Conservation (phyloP, 495 filamentous ascomycete species). For the Aspergillus sclerotioniger region DNA sequence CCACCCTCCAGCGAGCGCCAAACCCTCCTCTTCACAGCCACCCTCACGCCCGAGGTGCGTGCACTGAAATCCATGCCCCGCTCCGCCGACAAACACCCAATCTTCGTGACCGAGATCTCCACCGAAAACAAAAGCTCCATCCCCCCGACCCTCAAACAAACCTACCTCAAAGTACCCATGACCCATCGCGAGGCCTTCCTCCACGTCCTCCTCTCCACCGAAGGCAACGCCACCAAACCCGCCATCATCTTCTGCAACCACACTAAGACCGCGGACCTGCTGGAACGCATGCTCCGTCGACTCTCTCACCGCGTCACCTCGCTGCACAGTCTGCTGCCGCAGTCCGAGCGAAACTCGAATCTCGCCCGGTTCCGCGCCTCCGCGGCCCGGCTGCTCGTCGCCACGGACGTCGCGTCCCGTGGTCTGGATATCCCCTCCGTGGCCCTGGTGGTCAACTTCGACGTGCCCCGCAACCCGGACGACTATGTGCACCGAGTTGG, state of each 20-base stretch:
- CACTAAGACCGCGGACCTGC: slow-evolving; percentile 79
- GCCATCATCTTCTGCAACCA: slow-evolving; percentile 95
- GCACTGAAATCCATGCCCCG: slow-evolving; percentile 73
- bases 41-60: slow-evolving; percentile 87
- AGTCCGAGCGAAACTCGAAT: slow-evolving; percentile 79
- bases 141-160: slow-evolving; percentile 76
- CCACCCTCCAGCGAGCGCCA: slow-evolving; percentile 73
- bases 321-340: slow-evolving; percentile 81
- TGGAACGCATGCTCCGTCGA: slow-evolving; percentile 80
- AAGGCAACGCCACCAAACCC: slow-evolving; percentile 67
- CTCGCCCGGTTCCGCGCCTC: slow-evolving; percentile 86
- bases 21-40: slow-evolving; percentile 95
- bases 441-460: slow-evolving; percentile 87
- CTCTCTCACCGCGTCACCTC: slow-evolving; percentile 88
- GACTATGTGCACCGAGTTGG: slow-evolving; percentile 97
- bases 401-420: slow-evolving; percentile 93
- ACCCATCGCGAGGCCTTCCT: slow-evolving; percentile 92
- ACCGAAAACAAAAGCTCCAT: slow-evolving; percentile 64
- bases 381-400: slow-evolving; percentile 88
- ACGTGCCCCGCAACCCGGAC: slow-evolving; percentile 91
- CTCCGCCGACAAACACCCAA: slow-evolving; percentile 63
- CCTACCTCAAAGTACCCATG: slow-evolving; percentile 80
- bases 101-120: slow-evolving; percentile 86
- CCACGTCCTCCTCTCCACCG: slow-evolving; percentile 82
- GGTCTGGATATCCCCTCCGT: slow-evolving; percentile 96